These are phyloP conservation scores for Hirsutella rhossiliensis DNA, from an alignment of 2,329 filamentous ascomycete genomes.

Conservation along the genomic window DNA sequence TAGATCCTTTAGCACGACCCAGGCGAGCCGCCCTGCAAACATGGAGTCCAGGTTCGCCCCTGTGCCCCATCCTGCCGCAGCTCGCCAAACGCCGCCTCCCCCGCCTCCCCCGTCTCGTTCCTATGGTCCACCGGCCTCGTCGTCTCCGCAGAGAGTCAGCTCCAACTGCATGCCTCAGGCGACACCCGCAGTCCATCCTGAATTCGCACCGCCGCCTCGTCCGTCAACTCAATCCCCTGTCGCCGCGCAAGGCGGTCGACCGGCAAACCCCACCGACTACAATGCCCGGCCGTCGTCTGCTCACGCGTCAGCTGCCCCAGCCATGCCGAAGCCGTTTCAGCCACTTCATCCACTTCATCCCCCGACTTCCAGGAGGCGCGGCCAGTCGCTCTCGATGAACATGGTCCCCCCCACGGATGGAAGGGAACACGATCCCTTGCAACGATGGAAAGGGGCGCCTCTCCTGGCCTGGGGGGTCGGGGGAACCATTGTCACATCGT, in stretches of 20 bases:
- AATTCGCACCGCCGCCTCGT: constrained; percentile 44
- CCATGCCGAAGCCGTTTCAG: constrained; percentile 12
- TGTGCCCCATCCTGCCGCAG: constrained; percentile 13
- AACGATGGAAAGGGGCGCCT: constrained; percentile 84
- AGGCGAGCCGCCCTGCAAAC: constrained; percentile 11
- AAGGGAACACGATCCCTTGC: constrained; percentile 60
- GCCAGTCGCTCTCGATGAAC: constrained; percentile 42
- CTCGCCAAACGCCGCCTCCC: constrained; percentile 35
- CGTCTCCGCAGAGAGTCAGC: constrained; percentile 41
- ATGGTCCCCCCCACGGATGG: constrained; percentile 53
- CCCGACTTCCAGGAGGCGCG: constrained; percentile 30
- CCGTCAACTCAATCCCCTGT: constrained; percentile 53
- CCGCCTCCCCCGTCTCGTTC: constrained; percentile 18
- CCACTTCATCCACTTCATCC: constrained; percentile 14
- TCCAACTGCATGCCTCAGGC: constrained; percentile 39
- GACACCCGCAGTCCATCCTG: constrained; percentile 16
- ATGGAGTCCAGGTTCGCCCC: constrained; percentile 27
- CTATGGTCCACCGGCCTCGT: constrained; percentile 31
- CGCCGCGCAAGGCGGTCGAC: constrained; percentile 27
- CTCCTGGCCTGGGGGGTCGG: constrained; percentile 83
- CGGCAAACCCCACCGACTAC: constrained; percentile 24
- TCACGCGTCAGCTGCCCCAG: constrained; percentile 30
- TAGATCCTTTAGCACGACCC: constrained; percentile 13
- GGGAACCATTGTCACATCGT: constrained; percentile 69
- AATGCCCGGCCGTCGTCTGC: constrained; percentile 43